These are phyloP conservation scores for Coemansia sp. DNA, from an alignment of 192 early-diverging fungal genomes.

Conservation along the genomic window DNA sequence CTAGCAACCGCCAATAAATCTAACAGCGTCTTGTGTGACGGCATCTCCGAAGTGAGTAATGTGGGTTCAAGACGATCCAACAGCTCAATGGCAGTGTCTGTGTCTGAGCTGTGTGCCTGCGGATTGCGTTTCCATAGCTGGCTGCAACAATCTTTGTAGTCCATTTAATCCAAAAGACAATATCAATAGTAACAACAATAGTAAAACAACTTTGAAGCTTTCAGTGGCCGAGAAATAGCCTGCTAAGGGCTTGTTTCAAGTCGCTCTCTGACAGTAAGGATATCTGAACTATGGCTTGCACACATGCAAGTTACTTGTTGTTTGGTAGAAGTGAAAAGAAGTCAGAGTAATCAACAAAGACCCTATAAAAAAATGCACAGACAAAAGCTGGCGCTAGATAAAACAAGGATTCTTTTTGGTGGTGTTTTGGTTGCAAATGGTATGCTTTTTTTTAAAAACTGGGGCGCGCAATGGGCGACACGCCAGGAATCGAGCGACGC, in stretches of 20 bases:
- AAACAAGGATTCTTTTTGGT: conserved; percentile 3
- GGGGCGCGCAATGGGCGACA: conserved; percentile 40
- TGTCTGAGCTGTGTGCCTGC: neutral
- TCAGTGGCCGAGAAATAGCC: too few relatives aligned
- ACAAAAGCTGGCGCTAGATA: neutral
- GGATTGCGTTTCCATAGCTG: conserved; percentile 29
- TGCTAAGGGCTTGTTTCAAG: neutral
- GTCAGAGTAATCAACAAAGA: neutral
- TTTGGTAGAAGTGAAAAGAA: neutral
- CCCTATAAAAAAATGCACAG: neutral
- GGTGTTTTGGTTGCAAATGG: neutral
- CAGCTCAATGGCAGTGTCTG: neutral
- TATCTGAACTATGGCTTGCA: neutral
- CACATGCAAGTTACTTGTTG: neutral
- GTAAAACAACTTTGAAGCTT: neutral
- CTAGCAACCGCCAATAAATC: conserved; percentile 30
- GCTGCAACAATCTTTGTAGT: conserved; percentile 21
- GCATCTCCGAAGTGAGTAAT: neutral
- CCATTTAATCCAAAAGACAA: neutral
- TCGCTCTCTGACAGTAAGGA: neutral
- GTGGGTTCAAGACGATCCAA: neutral
- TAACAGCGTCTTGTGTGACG: conserved; percentile 5
- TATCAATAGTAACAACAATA: neutral
- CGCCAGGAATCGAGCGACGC: conserved; percentile 16
- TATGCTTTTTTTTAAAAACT: conserved; percentile 6